Base-by-base conservation (phyloP, 192 early-diverging fungal genomes). In the Gaertneriomyces sp. region DNA sequence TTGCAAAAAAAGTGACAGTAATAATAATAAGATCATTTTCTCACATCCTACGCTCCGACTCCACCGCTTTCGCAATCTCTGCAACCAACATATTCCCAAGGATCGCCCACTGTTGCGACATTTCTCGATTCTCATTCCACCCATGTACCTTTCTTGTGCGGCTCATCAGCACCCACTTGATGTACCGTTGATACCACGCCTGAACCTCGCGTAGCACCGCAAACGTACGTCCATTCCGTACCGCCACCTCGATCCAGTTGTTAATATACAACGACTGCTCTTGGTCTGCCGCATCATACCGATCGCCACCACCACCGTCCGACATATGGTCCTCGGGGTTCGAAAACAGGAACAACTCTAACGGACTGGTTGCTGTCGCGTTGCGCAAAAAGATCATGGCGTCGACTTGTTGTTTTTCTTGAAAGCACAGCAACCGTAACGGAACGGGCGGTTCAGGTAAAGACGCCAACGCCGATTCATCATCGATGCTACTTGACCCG, bases 391-490 rank as follows among this genome's bases (percentile, higher is more conserved):
- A 81, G 19, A 81, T 58, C 9, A 44, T 58, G 42, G 58, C 68
- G 43, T 81, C 79, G 3, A 81, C 64, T 53, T 58, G 72, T 61
- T 81, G 79, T 54, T 79, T 79, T 19, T 81, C 79, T 47, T 81
- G 79, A 60, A 70, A 81, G 45, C 60, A 64, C 1, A 81, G 55
- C 42, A 81, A 57, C 0, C 79, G 76, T 5, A 73, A 53, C 6
- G 79, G 79, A 2, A 74, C 16, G 8, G 74, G 53, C 8, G 73
- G 68, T 33, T 33, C 25, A 33, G 25, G 25, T 3, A 54, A 53
- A 11, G 53, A 53, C 6, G 67, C 60, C 16, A 25, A 38, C 6
- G 12, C 45, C 4, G 59, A n/a, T 7, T 46, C 43, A 65, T 70
- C 72, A 6, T 51, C 46, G 11, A 38, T 17, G 12, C 51, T 56